Evolutionary conservation across 2,329 filamentous ascomycete species (phyloP).

Genomic region (Clonostachys sp.): DNA sequence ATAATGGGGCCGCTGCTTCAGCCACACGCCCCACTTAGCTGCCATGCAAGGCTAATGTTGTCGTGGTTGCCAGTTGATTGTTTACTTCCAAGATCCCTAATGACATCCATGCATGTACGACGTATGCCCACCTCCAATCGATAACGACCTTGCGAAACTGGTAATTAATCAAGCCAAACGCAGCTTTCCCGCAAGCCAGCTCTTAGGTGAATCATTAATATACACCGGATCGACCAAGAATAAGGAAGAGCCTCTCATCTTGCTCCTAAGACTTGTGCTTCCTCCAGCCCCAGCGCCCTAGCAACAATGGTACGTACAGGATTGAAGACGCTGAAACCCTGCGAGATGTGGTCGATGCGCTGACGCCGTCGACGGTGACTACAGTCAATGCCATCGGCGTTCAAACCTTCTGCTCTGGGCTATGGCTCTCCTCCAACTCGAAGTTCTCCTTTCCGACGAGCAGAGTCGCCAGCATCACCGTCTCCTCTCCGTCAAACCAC

Average conservation of each 20-base stretch:
- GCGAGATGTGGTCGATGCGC: no score
- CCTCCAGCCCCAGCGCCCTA: neutral
- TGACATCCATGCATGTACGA: neutral
- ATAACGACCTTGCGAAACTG: neutral
- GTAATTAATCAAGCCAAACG: no score
- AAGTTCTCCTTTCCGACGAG: constrained; percentile 58
- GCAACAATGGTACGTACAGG: neutral
- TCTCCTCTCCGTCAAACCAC: constrained; percentile 61
- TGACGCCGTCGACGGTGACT: no score
- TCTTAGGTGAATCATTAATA: no score
- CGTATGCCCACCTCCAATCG: neutral
- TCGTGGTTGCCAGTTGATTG: constrained; percentile 11
- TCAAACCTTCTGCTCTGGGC: constrained; percentile 68
- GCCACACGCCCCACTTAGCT: no score
- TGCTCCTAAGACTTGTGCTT: neutral
- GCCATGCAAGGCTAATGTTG: constrained; percentile 16
- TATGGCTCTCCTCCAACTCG: constrained; percentile 61
- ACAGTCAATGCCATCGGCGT: constrained; percentile 51
- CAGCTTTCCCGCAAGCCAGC: no score
- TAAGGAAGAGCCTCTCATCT: neutral
- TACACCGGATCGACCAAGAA: no score
- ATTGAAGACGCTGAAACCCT: no score
- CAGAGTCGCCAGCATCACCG: constrained; percentile 61
- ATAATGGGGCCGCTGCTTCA: no score
- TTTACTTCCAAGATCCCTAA: constrained; percentile 12